Evolutionary conservation across 2,329 filamentous ascomycete species (phyloP), one percentile per base, ranked within the genome.

Genomic region (Aotearoamyces nothofagi): DNA sequence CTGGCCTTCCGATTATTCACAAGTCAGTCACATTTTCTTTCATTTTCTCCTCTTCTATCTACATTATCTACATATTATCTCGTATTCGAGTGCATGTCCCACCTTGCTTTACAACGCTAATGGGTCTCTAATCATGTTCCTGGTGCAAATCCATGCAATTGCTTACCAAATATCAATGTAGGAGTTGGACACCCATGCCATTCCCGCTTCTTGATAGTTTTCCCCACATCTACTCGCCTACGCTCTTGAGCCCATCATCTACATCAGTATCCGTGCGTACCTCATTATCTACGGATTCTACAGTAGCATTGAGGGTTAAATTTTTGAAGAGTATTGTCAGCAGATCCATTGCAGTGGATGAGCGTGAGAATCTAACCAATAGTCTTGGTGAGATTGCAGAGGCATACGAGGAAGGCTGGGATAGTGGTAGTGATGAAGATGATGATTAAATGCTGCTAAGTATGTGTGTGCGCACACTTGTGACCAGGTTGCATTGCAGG

Each of bases 351-450:
- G 60, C 63, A 0, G 43, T 87, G 3, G 82, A 92, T 34, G 86
- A 96, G 45, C 67, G 87, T 23, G 90, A 98, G 53, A 61, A 63
- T 3, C 60, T 96, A n/a, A 69, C 72, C 25, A 90, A 92, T 46
- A 74, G 78, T 9, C 60, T 98, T 22, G 73, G 78, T 14, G 77
- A 80, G 34, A 74, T 96, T 43, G 77, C 78, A 2, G 86, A 93
- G 45, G 80, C 80, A 34, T 96, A 94, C 50, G 74, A 82, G 41
- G 81, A 90, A 36, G 83, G 83, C 2, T 93, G 82, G 80, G 74
- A 72, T 9, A 83, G 78, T 44, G 82, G 74, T 14, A 77, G 70
- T 33, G 78, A 81, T 41, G 64, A 72, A 6, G 75, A 70, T 12
- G 73, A 82, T 33, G 76, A 82, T 35, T 45, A 50, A n/a, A n/a